A percentile compares a stretch with the other conserved stretches of the same genome.
These are phyloP conservation scores for Ampelomyces quisqualis DNA, from an alignment of 2,329 filamentous ascomycete genomes.

Conservation along the genomic window DNA sequence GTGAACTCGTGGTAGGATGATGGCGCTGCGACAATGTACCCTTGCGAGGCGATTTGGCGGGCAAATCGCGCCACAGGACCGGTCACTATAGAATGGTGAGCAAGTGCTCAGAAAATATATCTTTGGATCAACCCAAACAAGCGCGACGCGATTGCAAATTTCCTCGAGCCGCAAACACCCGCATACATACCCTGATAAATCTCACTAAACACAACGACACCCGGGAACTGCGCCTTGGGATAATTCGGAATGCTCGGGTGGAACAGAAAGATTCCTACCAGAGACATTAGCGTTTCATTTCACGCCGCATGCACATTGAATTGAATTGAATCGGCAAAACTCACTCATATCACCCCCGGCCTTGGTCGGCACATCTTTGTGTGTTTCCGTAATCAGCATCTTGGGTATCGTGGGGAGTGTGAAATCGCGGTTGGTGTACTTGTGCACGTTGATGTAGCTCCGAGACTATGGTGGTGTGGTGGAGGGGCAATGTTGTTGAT, in stretches of 20 bases:
- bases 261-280: conserved; percentile 80
- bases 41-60: conserved; percentile 86
- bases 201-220: conserved; percentile 85
- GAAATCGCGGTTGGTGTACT: background rate
- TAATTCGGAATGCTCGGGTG: conserved; percentile 83
- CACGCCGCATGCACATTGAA: background rate
- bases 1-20: conserved; percentile 94
- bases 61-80: conserved; percentile 88
- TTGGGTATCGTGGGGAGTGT: conserved; percentile 6
- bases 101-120: too few species aligned
- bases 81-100: conserved; percentile 60
- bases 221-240: conserved; percentile 85
- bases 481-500: conserved; percentile 12
- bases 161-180: too few species aligned
- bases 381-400: conserved; percentile 62
- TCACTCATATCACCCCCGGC: conserved; percentile 62
- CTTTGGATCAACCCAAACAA: background rate
- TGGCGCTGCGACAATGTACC: conserved; percentile 89
- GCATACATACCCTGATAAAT: conserved; percentile 93
- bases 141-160: too few species aligned
- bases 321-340: conserved; percentile 6
- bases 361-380: conserved; percentile 61
- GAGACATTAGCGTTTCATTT: conserved; percentile 4
- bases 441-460: background rate
- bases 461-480: conserved; percentile 15